A percentile compares a stretch with the other conserved stretches of the same genome.
These are phyloP conservation scores for Psilocybe azurescens DNA, from an alignment of 768 basidiomycete genomes.

Conservation along the genomic window DNA sequence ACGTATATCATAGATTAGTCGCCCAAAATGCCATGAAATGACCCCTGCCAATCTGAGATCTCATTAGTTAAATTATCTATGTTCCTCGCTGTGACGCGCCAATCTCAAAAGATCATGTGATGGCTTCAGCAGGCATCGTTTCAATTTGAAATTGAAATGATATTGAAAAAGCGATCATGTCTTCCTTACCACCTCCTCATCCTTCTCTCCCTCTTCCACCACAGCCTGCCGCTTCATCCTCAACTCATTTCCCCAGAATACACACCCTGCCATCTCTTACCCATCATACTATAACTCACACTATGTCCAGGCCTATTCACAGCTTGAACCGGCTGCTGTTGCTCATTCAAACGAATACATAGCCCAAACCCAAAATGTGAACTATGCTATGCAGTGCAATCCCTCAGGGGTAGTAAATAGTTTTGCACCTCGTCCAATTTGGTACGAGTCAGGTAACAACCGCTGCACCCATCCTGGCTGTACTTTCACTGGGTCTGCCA, in stretches of 20 bases:
- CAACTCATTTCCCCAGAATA: constrained; percentile 3
- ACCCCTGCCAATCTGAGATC: not conserved
- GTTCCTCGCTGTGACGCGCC: not conserved
- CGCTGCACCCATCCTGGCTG: constrained; percentile 72
- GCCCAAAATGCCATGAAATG: constrained; percentile 25
- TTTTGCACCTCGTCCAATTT: constrained; percentile 28
- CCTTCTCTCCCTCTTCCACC: constrained; percentile 24
- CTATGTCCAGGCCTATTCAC: constrained; percentile 61
- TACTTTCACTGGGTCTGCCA: constrained; percentile 68
- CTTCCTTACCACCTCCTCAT: constrained; percentile 26
- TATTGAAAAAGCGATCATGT: constrained; percentile 1
- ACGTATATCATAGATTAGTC: constrained; percentile 27
- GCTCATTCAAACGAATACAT: not conserved
- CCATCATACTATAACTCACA: constrained; percentile 49
- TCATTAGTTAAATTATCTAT: not conserved
- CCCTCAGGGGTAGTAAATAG: not conserved
- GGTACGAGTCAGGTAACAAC: constrained; percentile 67
- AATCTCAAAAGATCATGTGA: constrained; percentile 24
- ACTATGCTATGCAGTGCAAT: not conserved
- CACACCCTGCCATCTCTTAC: constrained; percentile 12
- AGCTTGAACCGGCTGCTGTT: constrained; percentile 21
- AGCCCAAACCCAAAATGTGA: not conserved
- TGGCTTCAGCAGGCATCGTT: constrained; percentile 5
- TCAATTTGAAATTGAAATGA: constrained; percentile 6
- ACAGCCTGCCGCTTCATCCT: not conserved